Percentiles rank a stretch among this genome's conserved stretches.
phyloP scores from a whole-genome alignment of 179 eudicot species.

The Patellifolia procumbens region DNA sequence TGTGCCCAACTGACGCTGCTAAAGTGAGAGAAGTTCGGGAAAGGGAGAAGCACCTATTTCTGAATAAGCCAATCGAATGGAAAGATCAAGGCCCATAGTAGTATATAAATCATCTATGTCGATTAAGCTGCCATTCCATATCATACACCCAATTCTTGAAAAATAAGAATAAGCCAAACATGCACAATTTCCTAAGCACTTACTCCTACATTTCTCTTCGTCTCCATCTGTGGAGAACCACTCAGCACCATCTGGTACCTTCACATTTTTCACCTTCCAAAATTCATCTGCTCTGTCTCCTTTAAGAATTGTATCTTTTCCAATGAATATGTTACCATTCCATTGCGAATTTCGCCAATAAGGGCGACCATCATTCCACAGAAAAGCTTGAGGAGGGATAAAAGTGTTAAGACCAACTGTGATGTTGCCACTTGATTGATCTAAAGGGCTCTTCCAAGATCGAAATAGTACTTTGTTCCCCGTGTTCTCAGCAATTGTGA shows the following conservation, averaged over 20 bases:
- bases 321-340: constrained; percentile 33
- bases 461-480: no score
- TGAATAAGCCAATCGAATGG: constrained; percentile 31
- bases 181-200: constrained; percentile 30
- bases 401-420: constrained; percentile 6
- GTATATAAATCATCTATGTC: constrained; percentile 33
- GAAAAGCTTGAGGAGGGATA: constrained; percentile 17
- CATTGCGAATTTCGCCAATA: constrained; percentile 40
- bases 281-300: constrained; percentile 20
- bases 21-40: not conserved
- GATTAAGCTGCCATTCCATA: constrained; percentile 28
- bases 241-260: no score
- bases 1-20: no score
- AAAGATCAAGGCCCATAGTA: constrained; percentile 28
- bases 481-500: no score
- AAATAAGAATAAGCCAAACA: constrained; percentile 33
- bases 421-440: constrained; percentile 39
- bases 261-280: constrained; percentile 16
- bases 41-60: not conserved
- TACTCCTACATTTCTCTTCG: no score
- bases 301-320: not conserved
- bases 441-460: no score
- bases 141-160: constrained; percentile 34
- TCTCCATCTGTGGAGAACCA: no score
- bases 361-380: constrained; percentile 27